Conservation (phyloP, 768 basidiomycete genomes). For the Daedalea quercina region DNA sequence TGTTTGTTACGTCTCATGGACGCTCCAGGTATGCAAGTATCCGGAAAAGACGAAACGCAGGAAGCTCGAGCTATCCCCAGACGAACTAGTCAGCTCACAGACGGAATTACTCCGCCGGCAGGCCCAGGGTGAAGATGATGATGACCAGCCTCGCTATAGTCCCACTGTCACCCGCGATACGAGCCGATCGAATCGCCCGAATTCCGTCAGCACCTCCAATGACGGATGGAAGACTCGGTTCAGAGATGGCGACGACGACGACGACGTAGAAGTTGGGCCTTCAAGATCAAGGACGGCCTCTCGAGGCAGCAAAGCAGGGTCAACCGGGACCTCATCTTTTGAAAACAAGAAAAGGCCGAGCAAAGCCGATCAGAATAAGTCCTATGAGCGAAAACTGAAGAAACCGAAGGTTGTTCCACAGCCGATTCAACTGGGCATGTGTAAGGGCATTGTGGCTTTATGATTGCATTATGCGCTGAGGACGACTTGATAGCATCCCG, state of each 20-base stretch:
- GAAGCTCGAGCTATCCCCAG: slow-evolving; percentile 42
- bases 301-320: background rate
- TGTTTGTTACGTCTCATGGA: too few relatives aligned
- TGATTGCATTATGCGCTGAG: background rate
- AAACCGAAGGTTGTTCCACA: background rate
- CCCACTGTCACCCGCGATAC: too few relatives aligned
- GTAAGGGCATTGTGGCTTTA: background rate
- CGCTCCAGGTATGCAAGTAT: slow-evolving; percentile 79
- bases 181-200: too few relatives aligned
- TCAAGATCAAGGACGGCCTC: background rate
- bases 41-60: slow-evolving; percentile 55
- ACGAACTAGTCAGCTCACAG: slow-evolving; percentile 25
- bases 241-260: background rate
- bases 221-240: background rate
- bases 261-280: background rate
- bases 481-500: slow-evolving; percentile 5
- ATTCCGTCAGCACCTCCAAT: too few relatives aligned
- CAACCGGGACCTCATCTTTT: background rate
- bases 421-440: slow-evolving; percentile 6
- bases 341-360: background rate
- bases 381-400: slow-evolving; percentile 1
- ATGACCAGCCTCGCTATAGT: background rate
- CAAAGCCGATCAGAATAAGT: background rate
- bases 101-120: background rate
- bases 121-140: background rate